Evolutionary conservation across 148 eudicot genomes (phyloP), one percentile per base, ranked within the genome.

Genomic region (Tetragonia tetragonoides): DNA sequence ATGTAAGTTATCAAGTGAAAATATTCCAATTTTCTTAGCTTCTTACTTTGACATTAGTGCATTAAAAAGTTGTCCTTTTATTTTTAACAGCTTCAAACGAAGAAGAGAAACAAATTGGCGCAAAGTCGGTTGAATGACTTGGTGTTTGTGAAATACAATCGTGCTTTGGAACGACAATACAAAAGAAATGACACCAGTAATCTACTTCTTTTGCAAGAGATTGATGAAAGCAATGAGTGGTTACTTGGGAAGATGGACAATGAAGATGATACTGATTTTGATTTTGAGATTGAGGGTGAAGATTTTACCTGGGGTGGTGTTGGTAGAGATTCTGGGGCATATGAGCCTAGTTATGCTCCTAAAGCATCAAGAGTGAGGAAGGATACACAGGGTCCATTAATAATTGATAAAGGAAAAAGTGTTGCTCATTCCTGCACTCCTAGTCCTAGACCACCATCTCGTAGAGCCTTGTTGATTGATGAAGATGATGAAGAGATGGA

Each of bases 151-250:
- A 46, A 20, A 70, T 70, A 17, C 53, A 70, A 70, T 46, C 72
- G 20, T 41, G 72, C 51, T 3, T 68, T 68, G n/a, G 23, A 7
- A 1, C 23, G 15, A 40, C 3, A 51, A 68, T 18, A 16, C 53
- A 10, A n/a, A 12, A 34, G 34, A 28, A 28, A 28, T 28, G 34
- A 69, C 24, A 44, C 6, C 12, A 47, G 7, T 21, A 8, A 46
- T 7, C 71, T 10, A 5, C 28, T 67, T 14, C 24, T 42, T 10
- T 68, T 68, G 24, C 16, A 68, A 39, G 72, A 68, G 23, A 68
- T 68, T 39, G 72, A 68, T n/a, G 72, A 68, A 11, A 68, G 47
- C 24, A 68, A 68, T 68, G 72, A 41, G 53, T 68, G 72, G 21
- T 42, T 68, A 51, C 3, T 18, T 15, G 24, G 72, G 51, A 68